phyloP scores from a whole-genome alignment of 1,284 basidiomycete genomes.

The Dichomitus squalens region DNA sequence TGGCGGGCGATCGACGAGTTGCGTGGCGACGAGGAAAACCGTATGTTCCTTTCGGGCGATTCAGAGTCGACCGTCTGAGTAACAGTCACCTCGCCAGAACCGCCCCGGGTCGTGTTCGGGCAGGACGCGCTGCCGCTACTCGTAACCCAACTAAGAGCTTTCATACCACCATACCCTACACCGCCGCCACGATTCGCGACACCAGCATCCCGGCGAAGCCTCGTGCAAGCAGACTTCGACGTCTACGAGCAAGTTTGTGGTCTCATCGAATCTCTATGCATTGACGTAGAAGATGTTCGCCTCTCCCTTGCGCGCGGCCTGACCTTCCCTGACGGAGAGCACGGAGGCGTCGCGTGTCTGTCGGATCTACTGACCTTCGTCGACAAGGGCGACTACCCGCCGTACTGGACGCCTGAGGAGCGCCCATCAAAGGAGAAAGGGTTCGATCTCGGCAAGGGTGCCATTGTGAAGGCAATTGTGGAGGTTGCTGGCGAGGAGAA shows the following conservation, averaged over 20 bases:
- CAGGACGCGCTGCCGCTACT: slow-evolving; percentile 65
- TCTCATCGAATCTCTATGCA: slow-evolving; percentile 71
- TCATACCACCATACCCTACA: slow-evolving; percentile 53
- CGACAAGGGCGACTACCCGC: slow-evolving; percentile 65
- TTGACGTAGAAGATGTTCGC: slow-evolving; percentile 76
- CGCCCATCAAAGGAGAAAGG: slow-evolving; percentile 59
- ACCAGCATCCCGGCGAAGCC: slow-evolving; percentile 46
- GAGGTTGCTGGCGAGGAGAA: slow-evolving; percentile 83
- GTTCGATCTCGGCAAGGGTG: slow-evolving; percentile 83
- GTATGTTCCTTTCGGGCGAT: slow-evolving; percentile 16
- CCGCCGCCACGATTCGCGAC: slow-evolving; percentile 43
- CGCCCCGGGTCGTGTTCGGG: slow-evolving; percentile 59
- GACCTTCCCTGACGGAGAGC: slow-evolving; percentile 54
- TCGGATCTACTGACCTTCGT: slow-evolving; percentile 71
- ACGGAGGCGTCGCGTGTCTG: slow-evolving; percentile 60
- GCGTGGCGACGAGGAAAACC: slow-evolving; percentile 28
- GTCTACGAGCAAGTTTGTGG: slow-evolving; percentile 73
- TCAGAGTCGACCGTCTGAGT: neutral
- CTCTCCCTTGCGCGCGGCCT: slow-evolving; percentile 69
- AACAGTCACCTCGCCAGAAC: slow-evolving; percentile 2
- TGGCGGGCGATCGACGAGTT: slow-evolving; percentile 61
- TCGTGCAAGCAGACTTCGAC: slow-evolving; percentile 72
- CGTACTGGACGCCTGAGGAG: slow-evolving; percentile 55
- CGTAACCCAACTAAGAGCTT: slow-evolving; percentile 56
- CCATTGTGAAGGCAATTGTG: slow-evolving; percentile 82